Base-by-base conservation (phyloP, 2,329 filamentous ascomycete species). In the Madurella mycetomatis region DNA sequence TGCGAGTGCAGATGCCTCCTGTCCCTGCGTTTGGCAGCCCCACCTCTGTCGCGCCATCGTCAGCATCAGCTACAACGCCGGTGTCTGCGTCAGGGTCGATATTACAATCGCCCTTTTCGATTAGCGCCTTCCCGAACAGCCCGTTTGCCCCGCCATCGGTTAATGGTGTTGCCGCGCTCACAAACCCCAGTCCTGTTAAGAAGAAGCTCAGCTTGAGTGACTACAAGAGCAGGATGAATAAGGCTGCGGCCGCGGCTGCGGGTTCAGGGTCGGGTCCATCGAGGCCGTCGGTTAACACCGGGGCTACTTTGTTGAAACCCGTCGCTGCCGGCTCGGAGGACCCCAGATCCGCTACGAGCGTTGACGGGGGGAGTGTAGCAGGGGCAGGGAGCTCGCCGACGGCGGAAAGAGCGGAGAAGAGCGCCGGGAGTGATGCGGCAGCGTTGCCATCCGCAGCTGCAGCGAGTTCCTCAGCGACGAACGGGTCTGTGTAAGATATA, bases 141-240 rank as follows among this genome's bases (percentile, higher is more conserved):
- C 71, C 78, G 0, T 78, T 82, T 49, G 64, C 70, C 4, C 64
- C 72, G 7, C 58, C 73, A 0, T 62, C 70, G 0, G 64, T 73
- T 34, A 81, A 78, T 53, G 74, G 77, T 13, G 61, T 72, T 9
- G 67, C 66, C 5, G 73, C 73, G 9, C 25, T 37, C 34, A 15
- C 11, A 15, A 74, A 76, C 18, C 80, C 81, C 2, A 85, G 81
- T 58, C 83, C 84, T 2, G 72, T 83, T 32, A 85, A 85, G 69
- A 86, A 87, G 74, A 86, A 86, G 67, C 70, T 87, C 39, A 86
- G 81, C 58, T 67, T 86, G 1, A 86, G 82, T 62, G 84, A 86
- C 63, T 87, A 87, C 63, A 83, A 81, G 66, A 81, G 78, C 59
- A 73, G 80, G 48, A 74, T 78, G 70, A 80, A 78, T 63, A 84